phyloP scores from a whole-genome alignment of 2,329 filamentous ascomycete species.

The Diatrype stigma region DNA sequence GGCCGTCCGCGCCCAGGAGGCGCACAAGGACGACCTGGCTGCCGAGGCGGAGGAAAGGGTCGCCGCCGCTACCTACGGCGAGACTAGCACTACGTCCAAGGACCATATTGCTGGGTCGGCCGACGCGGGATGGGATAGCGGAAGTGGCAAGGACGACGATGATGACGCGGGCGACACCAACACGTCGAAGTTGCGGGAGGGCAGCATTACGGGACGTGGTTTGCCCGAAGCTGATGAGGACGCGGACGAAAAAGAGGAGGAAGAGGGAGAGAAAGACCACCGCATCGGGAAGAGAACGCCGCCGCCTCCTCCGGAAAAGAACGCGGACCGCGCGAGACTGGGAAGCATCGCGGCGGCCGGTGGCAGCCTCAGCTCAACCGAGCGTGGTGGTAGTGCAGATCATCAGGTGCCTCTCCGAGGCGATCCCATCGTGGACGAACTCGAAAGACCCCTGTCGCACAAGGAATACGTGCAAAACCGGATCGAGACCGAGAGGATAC shows the following conservation, averaged over 20 bases:
- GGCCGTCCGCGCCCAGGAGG: conserved; percentile 26
- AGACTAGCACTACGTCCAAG: background rate
- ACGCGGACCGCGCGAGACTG: background rate
- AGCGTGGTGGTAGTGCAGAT: conserved; percentile 13
- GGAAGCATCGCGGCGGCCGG: conserved; percentile 3
- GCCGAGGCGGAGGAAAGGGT: conserved; percentile 10
- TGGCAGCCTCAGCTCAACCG: conserved; percentile 5
- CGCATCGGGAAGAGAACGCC: background rate
- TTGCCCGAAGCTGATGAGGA: background rate
- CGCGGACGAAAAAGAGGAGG: background rate
- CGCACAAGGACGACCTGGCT: conserved; percentile 19
- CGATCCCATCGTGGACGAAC: conserved; percentile 24
- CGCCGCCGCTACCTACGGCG: background rate
- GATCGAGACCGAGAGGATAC: conserved; percentile 41
- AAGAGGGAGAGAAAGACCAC: background rate
- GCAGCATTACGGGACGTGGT: background rate
- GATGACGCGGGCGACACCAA: background rate
- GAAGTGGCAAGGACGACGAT: background rate
- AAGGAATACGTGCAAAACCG: conserved; percentile 47
- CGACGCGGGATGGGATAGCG: background rate
- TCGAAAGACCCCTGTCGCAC: conserved; percentile 44
- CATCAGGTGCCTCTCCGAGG: conserved; percentile 24
- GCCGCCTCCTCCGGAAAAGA: background rate
- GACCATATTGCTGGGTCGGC: background rate
- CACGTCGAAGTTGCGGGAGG: background rate